Conservation (phyloP, 1,139 yeast genomes). For the Blastobotrys indianensis region DNA sequence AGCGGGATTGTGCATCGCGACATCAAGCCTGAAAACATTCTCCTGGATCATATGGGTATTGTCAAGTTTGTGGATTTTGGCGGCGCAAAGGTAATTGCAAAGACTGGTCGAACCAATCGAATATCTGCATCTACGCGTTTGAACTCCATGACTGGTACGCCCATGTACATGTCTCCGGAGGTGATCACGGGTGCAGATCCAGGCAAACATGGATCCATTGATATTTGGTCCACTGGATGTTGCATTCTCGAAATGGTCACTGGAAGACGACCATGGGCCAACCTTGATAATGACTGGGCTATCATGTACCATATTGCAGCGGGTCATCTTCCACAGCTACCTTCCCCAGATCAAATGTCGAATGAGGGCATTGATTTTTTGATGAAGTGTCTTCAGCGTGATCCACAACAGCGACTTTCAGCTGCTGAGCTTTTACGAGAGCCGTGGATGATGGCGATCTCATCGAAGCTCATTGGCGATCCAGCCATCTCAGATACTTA, state of each 20-base stretch:
- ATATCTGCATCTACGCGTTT: constrained; percentile 29
- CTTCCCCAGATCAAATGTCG: constrained; percentile 71
- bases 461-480: constrained; percentile 17
- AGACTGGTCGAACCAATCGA: constrained; percentile 45
- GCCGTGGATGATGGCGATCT: constrained; percentile 58
- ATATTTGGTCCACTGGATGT: constrained; percentile 76
- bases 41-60: constrained; percentile 87
- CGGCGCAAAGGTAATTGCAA: constrained; percentile 91
- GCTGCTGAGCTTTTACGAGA: constrained; percentile 78
- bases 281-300: constrained; percentile 95
- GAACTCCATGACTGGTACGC: constrained; percentile 80
- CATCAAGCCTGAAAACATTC: constrained; percentile 90
- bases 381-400: constrained; percentile 71
- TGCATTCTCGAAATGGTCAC: constrained; percentile 88
- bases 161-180: constrained; percentile 99
- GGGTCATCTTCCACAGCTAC: constrained; percentile 85
- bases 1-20: constrained; percentile 97
- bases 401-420: constrained; percentile 71
- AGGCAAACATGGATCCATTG: constrained; percentile 64
- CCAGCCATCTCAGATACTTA: background rate
- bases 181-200: constrained; percentile 73
- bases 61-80: constrained; percentile 96
- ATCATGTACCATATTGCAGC: constrained; percentile 98
- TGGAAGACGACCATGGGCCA: constrained; percentile 56
- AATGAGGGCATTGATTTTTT: constrained; percentile 66